phyloP scores from a whole-genome alignment of 768 basidiomycete genomes.

The Suillus paluster region DNA sequence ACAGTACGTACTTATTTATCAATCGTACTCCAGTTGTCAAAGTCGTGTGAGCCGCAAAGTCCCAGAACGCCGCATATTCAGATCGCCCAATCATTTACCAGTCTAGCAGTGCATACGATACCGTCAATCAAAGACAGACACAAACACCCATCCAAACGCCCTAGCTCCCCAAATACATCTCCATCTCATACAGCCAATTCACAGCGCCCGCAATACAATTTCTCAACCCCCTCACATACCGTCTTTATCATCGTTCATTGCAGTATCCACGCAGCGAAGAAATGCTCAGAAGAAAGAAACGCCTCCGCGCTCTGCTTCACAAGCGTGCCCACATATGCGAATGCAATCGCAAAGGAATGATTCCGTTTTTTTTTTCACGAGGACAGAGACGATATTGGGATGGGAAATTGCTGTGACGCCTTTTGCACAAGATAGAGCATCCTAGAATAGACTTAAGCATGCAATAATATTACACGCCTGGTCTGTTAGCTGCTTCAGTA shows the following conservation, averaged over 20 bases:
- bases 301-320: slow-evolving; percentile 34
- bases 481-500: slow-evolving; percentile 40
- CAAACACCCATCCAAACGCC: slow-evolving; percentile 66
- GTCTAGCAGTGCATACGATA: no score
- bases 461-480: slow-evolving; percentile 48
- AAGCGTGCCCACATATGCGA: slow-evolving; percentile 24
- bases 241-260: slow-evolving; percentile 28
- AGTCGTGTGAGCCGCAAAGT: no score
- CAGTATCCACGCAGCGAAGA: slow-evolving; percentile 20
- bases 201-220: slow-evolving; percentile 59
- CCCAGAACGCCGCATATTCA: no score
- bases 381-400: slow-evolving; percentile 54
- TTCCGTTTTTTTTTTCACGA: slow-evolving; percentile 48
- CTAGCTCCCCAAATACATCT: slow-evolving; percentile 63
- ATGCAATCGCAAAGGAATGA: slow-evolving; percentile 53
- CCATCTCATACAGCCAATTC: slow-evolving; percentile 70
- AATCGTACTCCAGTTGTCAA: no score
- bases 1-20: no score
- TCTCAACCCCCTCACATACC: slow-evolving; percentile 54
- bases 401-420: slow-evolving; percentile 41
- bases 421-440: slow-evolving; percentile 58
- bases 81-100: no score
- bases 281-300: slow-evolving; percentile 29
- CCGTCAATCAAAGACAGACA: slow-evolving; percentile 28
- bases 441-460: slow-evolving; percentile 41